Percentiles rank a stretch among this genome's conserved stretches.
These are phyloP conservation scores for Colletotrichum horii DNA, from an alignment of 2,329 filamentous ascomycete species.

Conservation along the genomic window DNA sequence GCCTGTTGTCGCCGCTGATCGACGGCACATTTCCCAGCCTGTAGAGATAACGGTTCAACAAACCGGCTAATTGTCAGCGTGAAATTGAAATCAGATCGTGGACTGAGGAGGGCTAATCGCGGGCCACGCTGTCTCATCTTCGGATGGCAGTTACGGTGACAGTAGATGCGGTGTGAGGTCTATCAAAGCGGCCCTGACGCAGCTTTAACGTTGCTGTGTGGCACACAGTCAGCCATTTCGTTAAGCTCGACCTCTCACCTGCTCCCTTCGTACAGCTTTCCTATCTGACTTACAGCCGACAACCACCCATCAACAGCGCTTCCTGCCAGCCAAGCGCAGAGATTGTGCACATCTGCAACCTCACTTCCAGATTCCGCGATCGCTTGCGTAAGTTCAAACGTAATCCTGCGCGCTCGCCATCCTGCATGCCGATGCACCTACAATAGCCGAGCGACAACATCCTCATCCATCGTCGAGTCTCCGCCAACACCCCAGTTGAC, in stretches of 20 bases:
- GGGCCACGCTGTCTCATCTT: not conserved
- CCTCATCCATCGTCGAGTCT: not conserved
- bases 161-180: not conserved
- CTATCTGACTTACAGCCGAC: conserved; percentile 8
- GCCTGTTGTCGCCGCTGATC: not conserved
- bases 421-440: conserved; percentile 8
- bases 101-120: not conserved
- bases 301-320: not conserved
- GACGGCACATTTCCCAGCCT: not conserved
- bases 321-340: conserved; percentile 12
- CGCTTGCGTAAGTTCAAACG: conserved; percentile 17
- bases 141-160: not conserved
- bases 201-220: not conserved
- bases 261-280: conserved; percentile 1
- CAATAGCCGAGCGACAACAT: conserved; percentile 11
- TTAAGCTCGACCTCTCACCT: not conserved
- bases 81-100: not conserved
- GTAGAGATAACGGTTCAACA: not conserved
- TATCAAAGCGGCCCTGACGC: not conserved
- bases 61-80: not conserved
- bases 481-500: not conserved
- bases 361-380: conserved; percentile 4
- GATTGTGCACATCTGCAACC: conserved; percentile 4
- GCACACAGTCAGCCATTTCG: not conserved
- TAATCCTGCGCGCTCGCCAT: not conserved